Percentiles rank a stretch among this genome's conserved stretches.
These are phyloP conservation scores for Cytospora chrysosperma DNA, from an alignment of 2,329 filamentous ascomycete species.

Conservation along the genomic window DNA sequence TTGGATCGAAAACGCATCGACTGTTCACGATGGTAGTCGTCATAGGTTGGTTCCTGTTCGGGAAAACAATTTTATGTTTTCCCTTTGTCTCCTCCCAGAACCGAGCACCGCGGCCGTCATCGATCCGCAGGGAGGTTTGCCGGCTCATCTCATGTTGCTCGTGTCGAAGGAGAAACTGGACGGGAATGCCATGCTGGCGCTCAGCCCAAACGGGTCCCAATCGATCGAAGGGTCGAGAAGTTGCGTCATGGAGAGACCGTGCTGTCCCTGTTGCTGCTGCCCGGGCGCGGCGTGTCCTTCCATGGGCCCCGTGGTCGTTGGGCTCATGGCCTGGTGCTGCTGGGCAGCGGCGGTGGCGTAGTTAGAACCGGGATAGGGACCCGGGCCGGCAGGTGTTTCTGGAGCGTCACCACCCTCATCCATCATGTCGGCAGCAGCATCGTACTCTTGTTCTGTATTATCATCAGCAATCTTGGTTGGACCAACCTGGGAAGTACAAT, in stretches of 20 bases:
- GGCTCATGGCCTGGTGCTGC: constrained; percentile 26
- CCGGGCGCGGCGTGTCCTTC: constrained; percentile 16
- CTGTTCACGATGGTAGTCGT: neutral
- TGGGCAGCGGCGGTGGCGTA: constrained; percentile 45
- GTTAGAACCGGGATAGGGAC: constrained; percentile 61
- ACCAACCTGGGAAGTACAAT: neutral
- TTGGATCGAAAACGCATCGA: neutral
- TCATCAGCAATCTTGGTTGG: constrained; percentile 3
- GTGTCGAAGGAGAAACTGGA: constrained; percentile 76
- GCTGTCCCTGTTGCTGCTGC: constrained; percentile 44
- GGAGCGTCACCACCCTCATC: constrained; percentile 68
- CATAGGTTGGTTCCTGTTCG: neutral
- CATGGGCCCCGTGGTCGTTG: constrained; percentile 26
- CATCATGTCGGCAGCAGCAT: constrained; percentile 83
- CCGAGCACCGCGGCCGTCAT: neutral
- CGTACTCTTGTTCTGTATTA: constrained; percentile 90
- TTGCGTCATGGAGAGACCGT: constrained; percentile 64
- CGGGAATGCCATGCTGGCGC: constrained; percentile 93
- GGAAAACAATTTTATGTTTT: neutral
- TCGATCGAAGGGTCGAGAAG: constrained; percentile 79
- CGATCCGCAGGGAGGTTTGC: neutral
- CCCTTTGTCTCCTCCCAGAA: neutral
- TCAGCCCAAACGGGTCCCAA: constrained; percentile 89
- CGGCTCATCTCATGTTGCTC: constrained; percentile 47
- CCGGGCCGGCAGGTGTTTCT: constrained; percentile 64